Evolutionary conservation across 1,284 basidiomycete species (phyloP).

Genomic region (Boletus smithii): DNA sequence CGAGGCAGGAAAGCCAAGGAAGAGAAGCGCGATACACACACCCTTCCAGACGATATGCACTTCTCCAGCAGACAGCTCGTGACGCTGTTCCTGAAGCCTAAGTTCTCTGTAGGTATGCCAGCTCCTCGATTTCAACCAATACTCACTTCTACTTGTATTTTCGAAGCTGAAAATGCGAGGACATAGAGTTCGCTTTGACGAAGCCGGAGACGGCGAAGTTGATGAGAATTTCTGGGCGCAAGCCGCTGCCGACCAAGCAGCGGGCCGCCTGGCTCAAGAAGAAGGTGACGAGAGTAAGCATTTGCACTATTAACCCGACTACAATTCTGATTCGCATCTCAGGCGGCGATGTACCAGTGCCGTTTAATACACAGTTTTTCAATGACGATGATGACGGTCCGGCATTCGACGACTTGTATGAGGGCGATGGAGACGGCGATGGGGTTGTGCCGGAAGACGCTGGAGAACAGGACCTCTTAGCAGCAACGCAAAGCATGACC

Average conservation of each 20-base stretch:
- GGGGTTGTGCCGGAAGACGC: constrained; percentile 48
- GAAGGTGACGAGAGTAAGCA: constrained; percentile 63
- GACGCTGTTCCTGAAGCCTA: constrained; percentile 92
- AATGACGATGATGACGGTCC: constrained; percentile 86
- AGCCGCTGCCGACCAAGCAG: constrained; percentile 79
- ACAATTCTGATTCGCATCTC: constrained; percentile 8
- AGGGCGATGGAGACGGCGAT: constrained; percentile 55
- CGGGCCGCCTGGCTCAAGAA: constrained; percentile 49
- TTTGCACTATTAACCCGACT: not conserved
- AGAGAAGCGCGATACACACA: constrained; percentile 73
- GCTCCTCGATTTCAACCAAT: not conserved
- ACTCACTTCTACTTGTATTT: constrained; percentile 7
- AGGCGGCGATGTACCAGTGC: constrained; percentile 54
- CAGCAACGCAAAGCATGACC: constrained; percentile 75
- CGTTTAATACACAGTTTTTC: constrained; percentile 97
- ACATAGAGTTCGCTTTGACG: constrained; percentile 53
- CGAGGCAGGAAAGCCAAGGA: constrained; percentile 46
- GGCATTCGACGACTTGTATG: constrained; percentile 70
- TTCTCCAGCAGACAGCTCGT: constrained; percentile 89
- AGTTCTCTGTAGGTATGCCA: constrained; percentile 69
- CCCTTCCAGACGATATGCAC: constrained; percentile 96
- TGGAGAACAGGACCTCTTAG: constrained; percentile 83
- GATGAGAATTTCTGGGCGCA: constrained; percentile 96
- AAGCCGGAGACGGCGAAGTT: constrained; percentile 74
- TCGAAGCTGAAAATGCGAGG: constrained; percentile 80